These are phyloP conservation scores for Mycena floridula DNA, from an alignment of 768 basidiomycete species.

Conservation along the genomic window DNA sequence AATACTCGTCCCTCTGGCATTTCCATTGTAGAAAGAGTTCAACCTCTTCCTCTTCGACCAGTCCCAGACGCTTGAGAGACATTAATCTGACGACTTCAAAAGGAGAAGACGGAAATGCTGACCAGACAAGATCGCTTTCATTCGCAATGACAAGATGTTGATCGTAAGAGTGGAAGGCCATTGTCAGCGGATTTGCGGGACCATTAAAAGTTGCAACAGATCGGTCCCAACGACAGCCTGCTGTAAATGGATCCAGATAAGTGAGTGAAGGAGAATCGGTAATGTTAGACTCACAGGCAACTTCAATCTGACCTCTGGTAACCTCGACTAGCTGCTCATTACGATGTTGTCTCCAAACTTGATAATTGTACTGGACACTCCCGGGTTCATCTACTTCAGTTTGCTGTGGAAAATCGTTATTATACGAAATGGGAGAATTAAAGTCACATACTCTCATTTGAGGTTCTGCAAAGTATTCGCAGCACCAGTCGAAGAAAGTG, in stretches of 20 bases:
- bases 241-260: constrained; percentile 27
- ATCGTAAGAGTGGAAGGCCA: constrained; percentile 92
- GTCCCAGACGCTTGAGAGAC: constrained; percentile 74
- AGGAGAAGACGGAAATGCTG: constrained; percentile 11
- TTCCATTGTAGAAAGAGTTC: constrained; percentile 85
- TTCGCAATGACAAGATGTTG: constrained; percentile 83
- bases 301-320: constrained; percentile 62
- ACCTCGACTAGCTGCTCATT: constrained; percentile 76
- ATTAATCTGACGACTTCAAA: constrained; percentile 1
- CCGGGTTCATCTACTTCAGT: constrained; percentile 95
- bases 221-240: constrained; percentile 64
- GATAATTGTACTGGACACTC: constrained; percentile 88
- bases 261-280: not conserved
- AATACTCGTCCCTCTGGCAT: constrained; percentile 73
- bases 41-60: constrained; percentile 80
- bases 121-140: constrained; percentile 85
- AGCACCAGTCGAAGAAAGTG: constrained; percentile 91
- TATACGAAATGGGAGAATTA: not conserved
- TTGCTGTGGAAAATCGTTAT: constrained; percentile 49
- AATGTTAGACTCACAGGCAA: constrained; percentile 54
- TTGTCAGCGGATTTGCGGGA: constrained; percentile 56
- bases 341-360: constrained; percentile 88
- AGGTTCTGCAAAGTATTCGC: constrained; percentile 96
- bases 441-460: constrained; percentile 83
- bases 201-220: constrained; percentile 61